These are phyloP conservation scores for Aspergillus saccharolyticus DNA, from an alignment of 495 filamentous ascomycete species.

Conservation along the genomic window DNA sequence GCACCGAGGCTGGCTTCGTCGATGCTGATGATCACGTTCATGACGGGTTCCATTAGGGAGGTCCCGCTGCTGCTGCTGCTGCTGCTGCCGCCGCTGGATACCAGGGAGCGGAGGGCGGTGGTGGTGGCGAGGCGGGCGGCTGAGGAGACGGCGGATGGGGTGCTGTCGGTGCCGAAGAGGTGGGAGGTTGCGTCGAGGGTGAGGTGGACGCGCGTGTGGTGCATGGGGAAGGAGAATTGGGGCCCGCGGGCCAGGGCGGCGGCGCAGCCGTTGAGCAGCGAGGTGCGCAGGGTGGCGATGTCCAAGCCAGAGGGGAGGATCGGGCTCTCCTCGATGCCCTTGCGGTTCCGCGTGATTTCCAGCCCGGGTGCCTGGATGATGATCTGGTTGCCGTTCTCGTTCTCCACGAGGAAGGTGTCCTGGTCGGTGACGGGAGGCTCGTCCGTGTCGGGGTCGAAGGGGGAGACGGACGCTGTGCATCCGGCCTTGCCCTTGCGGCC, in stretches of 20 bases:
- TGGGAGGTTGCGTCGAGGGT: constrained; percentile 61
- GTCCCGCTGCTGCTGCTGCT: constrained; percentile 41
- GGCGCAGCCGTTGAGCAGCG: constrained; percentile 72
- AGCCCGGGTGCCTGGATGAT: constrained; percentile 48
- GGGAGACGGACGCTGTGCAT: constrained; percentile 63
- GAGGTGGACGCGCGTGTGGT: constrained; percentile 62
- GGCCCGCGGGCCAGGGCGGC: constrained; percentile 85
- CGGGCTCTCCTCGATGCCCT: constrained; percentile 34
- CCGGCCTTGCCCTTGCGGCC: constrained; percentile 74
- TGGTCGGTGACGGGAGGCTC: constrained; percentile 21
- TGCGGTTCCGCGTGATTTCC: constrained; percentile 31
- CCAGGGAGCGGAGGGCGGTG: constrained; percentile 53
- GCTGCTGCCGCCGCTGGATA: constrained; percentile 8
- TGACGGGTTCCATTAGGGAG: constrained; percentile 84
- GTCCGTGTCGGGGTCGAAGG: constrained; percentile 39
- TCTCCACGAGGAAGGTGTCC: constrained; percentile 26
- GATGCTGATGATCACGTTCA: constrained; percentile 77
- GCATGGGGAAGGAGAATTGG: constrained; percentile 67
- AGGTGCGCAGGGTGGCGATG: constrained; percentile 51
- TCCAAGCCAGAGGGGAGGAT: constrained; percentile 55
- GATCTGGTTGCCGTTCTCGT: constrained; percentile 54
- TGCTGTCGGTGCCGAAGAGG: constrained; percentile 61
- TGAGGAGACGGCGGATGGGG: constrained; percentile 68
- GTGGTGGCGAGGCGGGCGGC: constrained; percentile 70
- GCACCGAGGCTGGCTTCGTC: constrained; percentile 75